Conservation (phyloP, 495 filamentous ascomycete species). For the Aspergillus heteromorphus region DNA sequence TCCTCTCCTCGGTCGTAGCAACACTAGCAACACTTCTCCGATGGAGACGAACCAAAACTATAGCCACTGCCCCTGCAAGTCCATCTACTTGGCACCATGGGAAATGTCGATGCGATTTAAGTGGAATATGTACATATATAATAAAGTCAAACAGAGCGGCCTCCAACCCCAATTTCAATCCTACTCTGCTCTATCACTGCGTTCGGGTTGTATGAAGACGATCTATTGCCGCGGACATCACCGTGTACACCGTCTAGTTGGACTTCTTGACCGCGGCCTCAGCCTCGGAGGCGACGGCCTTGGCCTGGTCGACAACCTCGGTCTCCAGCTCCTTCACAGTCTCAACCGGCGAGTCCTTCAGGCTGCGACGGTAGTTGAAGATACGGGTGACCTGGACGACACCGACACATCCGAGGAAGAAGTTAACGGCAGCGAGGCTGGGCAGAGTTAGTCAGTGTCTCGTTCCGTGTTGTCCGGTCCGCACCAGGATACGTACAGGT, state of each 20-base stretch:
- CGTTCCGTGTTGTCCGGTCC: neutral
- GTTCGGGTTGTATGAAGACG: neutral
- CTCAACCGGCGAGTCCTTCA: slow-evolving; percentile 45
- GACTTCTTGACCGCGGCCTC: slow-evolving; percentile 29
- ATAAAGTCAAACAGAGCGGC: neutral
- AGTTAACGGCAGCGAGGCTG: slow-evolving; percentile 92
- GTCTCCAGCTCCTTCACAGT: slow-evolving; percentile 46
- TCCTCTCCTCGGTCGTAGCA: too few relatives aligned
- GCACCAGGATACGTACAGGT: slow-evolving; percentile 56
- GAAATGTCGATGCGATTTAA: neutral
- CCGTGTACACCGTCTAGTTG: slow-evolving; percentile 5
- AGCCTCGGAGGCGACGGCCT: slow-evolving; percentile 24
- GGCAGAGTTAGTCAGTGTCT: slow-evolving; percentile 4
- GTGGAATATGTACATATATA: neutral
- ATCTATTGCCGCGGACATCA: neutral
- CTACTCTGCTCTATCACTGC: neutral
- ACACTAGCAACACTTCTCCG: too few relatives aligned
- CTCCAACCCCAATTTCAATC: neutral
- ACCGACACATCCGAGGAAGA: slow-evolving; percentile 90
- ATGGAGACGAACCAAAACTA: too few relatives aligned
- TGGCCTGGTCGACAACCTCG: slow-evolving; percentile 38
- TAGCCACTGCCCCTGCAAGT: too few relatives aligned
- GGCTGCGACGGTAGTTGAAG: slow-evolving; percentile 53
- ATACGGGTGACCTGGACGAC: slow-evolving; percentile 77
- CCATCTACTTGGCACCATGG: too few relatives aligned